Conservation (phyloP, 805 yeast genomes). For the Candida coleopterorum region DNA sequence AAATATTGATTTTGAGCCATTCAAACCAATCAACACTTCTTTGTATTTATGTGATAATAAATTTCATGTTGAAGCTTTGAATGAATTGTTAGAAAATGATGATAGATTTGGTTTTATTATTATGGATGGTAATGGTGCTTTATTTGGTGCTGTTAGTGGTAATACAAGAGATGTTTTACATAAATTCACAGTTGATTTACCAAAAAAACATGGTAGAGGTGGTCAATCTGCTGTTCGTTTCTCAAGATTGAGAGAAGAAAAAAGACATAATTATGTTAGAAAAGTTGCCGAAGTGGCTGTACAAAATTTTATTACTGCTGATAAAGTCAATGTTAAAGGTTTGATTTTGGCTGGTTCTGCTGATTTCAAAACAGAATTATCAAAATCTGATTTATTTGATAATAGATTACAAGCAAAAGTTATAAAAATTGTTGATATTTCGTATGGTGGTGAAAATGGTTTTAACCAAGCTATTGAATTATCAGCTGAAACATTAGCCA, state of each 20-base stretch:
- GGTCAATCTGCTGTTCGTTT: constrained; percentile 99
- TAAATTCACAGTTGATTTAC: constrained; percentile 93
- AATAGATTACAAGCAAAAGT: constrained; percentile 81
- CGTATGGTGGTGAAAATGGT: constrained; percentile 99
- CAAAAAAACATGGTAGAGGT: constrained; percentile 99
- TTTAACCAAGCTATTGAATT: constrained; percentile 98
- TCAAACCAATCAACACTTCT: constrained; percentile 98
- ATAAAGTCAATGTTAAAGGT: constrained; percentile 92
- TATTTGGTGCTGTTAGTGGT: constrained; percentile 93
- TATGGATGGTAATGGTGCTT: constrained; percentile 99
- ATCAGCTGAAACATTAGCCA: constrained; percentile 93
- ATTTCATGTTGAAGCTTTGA: constrained; percentile 94
- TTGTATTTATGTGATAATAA: constrained; percentile 92
- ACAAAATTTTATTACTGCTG: constrained; percentile 91
- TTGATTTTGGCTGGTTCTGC: constrained; percentile 98
- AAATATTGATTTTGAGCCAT: constrained; percentile 96
- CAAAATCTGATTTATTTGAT: constrained; percentile 91
- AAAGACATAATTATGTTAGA: constrained; percentile 97
- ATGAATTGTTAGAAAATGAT: constrained; percentile 91
- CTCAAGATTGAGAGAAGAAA: constrained; percentile 97
- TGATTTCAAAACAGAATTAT: constrained; percentile 93
- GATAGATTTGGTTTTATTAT: constrained; percentile 96
- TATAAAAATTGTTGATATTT: constrained; percentile 89
- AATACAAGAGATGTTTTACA: constrained; percentile 95
- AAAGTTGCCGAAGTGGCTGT: constrained; percentile 98